Evolutionary conservation across 129 eudicot species (phyloP).

Genomic region (sunflower (Helianthus annuus)): DNA sequence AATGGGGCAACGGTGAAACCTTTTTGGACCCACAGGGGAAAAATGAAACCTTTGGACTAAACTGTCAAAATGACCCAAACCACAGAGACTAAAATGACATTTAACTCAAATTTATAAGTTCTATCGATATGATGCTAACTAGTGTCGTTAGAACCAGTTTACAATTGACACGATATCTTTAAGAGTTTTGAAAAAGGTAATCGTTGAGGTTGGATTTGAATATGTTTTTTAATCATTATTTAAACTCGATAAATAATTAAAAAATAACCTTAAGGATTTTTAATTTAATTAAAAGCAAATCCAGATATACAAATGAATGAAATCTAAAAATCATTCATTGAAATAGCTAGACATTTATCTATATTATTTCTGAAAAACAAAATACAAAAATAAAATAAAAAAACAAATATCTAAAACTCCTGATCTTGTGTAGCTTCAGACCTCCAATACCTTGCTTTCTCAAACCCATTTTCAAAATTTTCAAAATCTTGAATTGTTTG

Average conservation of each 20-base stretch:
- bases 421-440: slow-evolving; percentile 41
- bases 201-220: too few relatives aligned
- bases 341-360: slow-evolving; percentile 22
- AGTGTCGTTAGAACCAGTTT: too few relatives aligned
- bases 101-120: too few relatives aligned
- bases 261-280: background rate
- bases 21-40: too few relatives aligned
- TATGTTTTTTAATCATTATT: background rate
- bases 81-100: too few relatives aligned
- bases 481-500: slow-evolving; percentile 75
- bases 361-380: slow-evolving; percentile 20
- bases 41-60: too few relatives aligned
- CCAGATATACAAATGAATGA: slow-evolving; percentile 26
- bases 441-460: slow-evolving; percentile 80
- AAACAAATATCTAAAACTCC: slow-evolving; percentile 26
- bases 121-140: too few relatives aligned
- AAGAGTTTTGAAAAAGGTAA: too few relatives aligned
- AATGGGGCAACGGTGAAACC: too few relatives aligned
- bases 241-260: background rate
- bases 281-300: background rate
- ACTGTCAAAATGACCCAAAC: too few relatives aligned
- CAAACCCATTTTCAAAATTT: slow-evolving; percentile 74
- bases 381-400: background rate
- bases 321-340: slow-evolving; percentile 29
- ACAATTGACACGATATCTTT: too few relatives aligned